Base-by-base conservation (phyloP, 163 green algal genomes). In the Volvox carteri region DNA sequence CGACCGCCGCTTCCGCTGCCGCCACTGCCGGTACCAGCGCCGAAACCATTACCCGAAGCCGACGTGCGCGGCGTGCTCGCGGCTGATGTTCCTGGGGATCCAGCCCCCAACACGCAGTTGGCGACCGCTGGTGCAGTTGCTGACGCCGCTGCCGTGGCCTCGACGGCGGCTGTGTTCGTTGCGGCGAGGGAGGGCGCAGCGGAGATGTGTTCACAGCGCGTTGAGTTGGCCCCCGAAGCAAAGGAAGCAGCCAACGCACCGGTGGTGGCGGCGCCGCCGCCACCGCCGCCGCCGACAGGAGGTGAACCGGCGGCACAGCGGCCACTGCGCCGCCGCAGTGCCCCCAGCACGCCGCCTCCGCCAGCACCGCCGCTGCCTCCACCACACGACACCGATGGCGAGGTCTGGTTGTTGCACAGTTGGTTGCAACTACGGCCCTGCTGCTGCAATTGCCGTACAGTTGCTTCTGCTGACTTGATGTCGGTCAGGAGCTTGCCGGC, bases 401-500 rank as follows among this genome's bases (percentile, higher is more conserved):
- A 9, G 4, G 33, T 16, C 18, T 37, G 37, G 1, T 3, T 19
- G 39, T 56, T 78, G 37, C 1, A 3, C 18, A 54, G 37, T 2
- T 3, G 2, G 39, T 56, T 78, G 37, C 1, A 19, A 23, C 1
- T 54, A 9, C 37, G 70, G 39, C 70, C 35, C 18, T 78, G 70
- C 2, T 78, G 70, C 2, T 78, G 39, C 16, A 46, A 21, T 30
- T 78, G 41, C 30, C 78, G 60, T 72, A 86, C n/a, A 33, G 78
- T 58, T 21, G 44, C 33, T 35, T 87, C 80, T 42, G 80, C 80
- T 30, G 8, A 48, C 30, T 50, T 54, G 35, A 78, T 25, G 33
- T 78, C 80, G 1, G 80, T 23, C 18, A 87, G 65, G 42, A 87
- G 46, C 46, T 68, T 54, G 62, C 11, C 46, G 19, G 44, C 62